These are phyloP conservation scores for Penicillium paxilli DNA, from an alignment of 495 filamentous ascomycete species.

Conservation along the genomic window DNA sequence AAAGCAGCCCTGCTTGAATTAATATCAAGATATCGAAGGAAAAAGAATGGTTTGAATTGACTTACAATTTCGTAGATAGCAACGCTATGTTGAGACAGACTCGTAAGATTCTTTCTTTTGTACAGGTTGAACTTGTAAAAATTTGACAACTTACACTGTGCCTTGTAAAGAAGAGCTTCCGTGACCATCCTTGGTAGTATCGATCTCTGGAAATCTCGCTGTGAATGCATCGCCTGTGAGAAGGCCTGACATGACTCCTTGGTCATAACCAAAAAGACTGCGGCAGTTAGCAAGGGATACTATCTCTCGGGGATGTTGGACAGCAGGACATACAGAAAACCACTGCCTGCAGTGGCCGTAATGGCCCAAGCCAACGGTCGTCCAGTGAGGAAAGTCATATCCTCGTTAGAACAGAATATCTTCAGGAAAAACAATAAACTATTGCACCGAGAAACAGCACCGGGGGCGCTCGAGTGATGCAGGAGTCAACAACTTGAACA, in stretches of 20 bases:
- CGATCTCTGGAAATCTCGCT: conserved; percentile 32
- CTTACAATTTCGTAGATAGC: conserved; percentile 41
- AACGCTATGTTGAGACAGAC: conserved; percentile 11
- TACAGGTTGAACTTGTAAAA: background rate
- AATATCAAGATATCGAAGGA: conserved; percentile 30
- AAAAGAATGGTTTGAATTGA: background rate
- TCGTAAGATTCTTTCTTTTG: background rate
- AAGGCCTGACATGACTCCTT: conserved; percentile 45
- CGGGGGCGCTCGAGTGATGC: background rate
- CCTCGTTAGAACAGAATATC: background rate
- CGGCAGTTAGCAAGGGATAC: background rate
- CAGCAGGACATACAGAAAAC: conserved; percentile 26
- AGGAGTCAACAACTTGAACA: background rate
- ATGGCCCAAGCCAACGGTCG: conserved; percentile 30
- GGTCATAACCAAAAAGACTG: conserved; percentile 40
- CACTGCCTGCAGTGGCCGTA: conserved; percentile 40
- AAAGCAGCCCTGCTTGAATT: conserved; percentile 47
- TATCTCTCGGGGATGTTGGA: background rate
- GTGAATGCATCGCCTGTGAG: conserved; percentile 33
- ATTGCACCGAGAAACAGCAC: background rate
- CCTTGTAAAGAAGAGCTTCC: conserved; percentile 37
- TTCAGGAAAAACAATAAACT: background rate
- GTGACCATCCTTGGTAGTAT: conserved; percentile 29
- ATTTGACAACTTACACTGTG: conserved; percentile 27
- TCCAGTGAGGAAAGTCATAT: conserved; percentile 32